These are phyloP conservation scores for Colletotrichum sojae DNA, from an alignment of 2,329 filamentous ascomycete species.

Conservation along the genomic window DNA sequence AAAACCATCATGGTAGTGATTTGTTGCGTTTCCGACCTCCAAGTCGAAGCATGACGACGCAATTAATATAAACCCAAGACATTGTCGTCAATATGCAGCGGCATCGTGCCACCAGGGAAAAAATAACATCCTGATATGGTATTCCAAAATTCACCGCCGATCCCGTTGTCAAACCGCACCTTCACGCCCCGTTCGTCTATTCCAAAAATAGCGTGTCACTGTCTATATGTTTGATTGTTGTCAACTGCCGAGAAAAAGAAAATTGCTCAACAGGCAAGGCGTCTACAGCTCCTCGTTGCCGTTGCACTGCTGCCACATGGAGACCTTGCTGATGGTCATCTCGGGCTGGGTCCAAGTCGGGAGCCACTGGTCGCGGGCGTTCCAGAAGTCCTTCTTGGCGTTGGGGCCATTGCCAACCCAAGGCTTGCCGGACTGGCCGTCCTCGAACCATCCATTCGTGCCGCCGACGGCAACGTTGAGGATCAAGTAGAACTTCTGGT, in stretches of 20 bases:
- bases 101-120: conserved; percentile 1
- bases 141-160: conserved; percentile 33
- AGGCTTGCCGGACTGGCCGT: conserved; percentile 79
- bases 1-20: conserved; percentile 24
- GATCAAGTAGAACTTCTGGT: conserved; percentile 82
- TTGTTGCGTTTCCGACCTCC: neutral
- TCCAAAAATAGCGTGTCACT: conserved; percentile 22
- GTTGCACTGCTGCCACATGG: conserved; percentile 80
- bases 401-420: conserved; percentile 80
- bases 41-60: neutral
- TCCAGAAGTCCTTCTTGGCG: conserved; percentile 84
- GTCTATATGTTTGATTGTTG: conserved; percentile 36
- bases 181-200: conserved; percentile 37
- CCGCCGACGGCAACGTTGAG: conserved; percentile 82
- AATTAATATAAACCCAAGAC: conserved; percentile 16
- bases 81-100: conserved; percentile 21
- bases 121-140: conserved; percentile 17
- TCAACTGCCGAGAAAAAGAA: neutral
- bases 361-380: conserved; percentile 74
- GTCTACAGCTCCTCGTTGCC: conserved; percentile 67
- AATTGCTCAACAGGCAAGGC: neutral
- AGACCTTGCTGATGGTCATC: conserved; percentile 78
- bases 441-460: conserved; percentile 88
- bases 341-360: conserved; percentile 80
- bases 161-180: conserved; percentile 28